These are phyloP conservation scores for Carex cristatella DNA, from an alignment of 176 grass and related monocot genomes.

Conservation along the genomic window DNA sequence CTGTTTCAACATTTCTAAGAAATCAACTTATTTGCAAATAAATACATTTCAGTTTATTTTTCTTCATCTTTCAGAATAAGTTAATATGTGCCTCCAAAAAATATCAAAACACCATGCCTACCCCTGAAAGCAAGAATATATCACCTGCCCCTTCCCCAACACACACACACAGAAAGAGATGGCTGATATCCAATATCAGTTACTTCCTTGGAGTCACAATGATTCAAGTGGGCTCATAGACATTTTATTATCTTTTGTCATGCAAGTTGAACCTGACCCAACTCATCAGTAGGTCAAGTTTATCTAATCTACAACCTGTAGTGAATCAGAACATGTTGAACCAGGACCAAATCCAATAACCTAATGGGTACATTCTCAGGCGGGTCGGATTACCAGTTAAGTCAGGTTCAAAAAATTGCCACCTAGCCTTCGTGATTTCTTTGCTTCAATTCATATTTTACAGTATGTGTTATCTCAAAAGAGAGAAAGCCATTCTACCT, in stretches of 20 bases:
- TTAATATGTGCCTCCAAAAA: neutral
- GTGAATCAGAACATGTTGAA: neutral
- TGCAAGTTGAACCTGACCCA: neutral
- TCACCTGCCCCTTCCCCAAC: neutral
- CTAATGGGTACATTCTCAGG: neutral
- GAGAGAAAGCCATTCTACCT: constrained; percentile 39
- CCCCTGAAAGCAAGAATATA: neutral
- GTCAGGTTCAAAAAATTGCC: neutral
- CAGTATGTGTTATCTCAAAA: neutral
- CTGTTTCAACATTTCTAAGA: neutral
- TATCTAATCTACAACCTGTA: neutral
- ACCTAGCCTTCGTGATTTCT: neutral
- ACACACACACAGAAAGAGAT: neutral
- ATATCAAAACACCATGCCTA: neutral
- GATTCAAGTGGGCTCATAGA: neutral
- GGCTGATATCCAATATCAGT: neutral
- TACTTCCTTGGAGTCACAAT: neutral
- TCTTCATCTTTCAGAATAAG: neutral
- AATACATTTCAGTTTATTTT: neutral
- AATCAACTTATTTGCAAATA: neutral
- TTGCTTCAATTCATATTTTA: neutral
- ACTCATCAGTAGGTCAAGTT: neutral
- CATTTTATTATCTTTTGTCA: neutral
- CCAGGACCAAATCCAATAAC: neutral
- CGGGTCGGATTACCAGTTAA: neutral